Conservation (phyloP, 495 filamentous ascomycete genomes). For the Annulohypoxylon maeteangense region DNA sequence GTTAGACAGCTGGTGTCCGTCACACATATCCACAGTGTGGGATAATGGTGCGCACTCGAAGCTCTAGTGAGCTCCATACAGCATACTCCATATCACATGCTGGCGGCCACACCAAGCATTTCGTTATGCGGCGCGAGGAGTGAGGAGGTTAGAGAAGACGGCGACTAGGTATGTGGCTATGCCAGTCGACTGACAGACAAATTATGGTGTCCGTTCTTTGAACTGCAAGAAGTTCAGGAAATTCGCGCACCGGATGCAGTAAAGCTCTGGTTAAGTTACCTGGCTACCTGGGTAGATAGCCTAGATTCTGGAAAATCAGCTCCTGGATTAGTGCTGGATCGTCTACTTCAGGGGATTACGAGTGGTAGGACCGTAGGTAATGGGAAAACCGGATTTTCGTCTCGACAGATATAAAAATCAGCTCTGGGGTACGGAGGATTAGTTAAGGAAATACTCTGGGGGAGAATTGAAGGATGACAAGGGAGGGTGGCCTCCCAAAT, state of each 20-base stretch:
- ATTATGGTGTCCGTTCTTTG: slow-evolving; percentile 9
- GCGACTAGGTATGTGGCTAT: slow-evolving; percentile 10
- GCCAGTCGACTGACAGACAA: slow-evolving; percentile 9
- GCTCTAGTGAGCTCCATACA: slow-evolving; percentile 16
- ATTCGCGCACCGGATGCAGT: slow-evolving; percentile 48
- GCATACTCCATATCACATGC: slow-evolving; percentile 33
- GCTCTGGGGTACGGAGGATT: slow-evolving; percentile 17
- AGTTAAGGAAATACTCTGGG: slow-evolving; percentile 26
- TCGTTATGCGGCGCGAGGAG: neutral
- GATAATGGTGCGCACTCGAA: slow-evolving; percentile 28
- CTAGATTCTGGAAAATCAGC: slow-evolving; percentile 13
- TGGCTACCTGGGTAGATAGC: neutral
- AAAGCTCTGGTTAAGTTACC: slow-evolving; percentile 25
- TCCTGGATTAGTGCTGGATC: slow-evolving; percentile 1
- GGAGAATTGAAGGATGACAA: neutral
- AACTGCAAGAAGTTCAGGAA: slow-evolving; percentile 37
- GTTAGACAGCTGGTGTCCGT: slow-evolving; percentile 18
- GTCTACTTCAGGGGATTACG: neutral
- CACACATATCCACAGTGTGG: slow-evolving; percentile 32
- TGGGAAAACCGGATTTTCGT: slow-evolving; percentile 27
- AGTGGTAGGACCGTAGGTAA: slow-evolving; percentile 12
- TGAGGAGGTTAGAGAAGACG: neutral
- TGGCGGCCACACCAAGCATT: neutral
- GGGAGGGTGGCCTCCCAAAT: slow-evolving; percentile 32
- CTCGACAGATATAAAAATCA: slow-evolving; percentile 20